Conservation (phyloP, 176 grass and related monocot genomes). For the Oryza glumipatula region DNA sequence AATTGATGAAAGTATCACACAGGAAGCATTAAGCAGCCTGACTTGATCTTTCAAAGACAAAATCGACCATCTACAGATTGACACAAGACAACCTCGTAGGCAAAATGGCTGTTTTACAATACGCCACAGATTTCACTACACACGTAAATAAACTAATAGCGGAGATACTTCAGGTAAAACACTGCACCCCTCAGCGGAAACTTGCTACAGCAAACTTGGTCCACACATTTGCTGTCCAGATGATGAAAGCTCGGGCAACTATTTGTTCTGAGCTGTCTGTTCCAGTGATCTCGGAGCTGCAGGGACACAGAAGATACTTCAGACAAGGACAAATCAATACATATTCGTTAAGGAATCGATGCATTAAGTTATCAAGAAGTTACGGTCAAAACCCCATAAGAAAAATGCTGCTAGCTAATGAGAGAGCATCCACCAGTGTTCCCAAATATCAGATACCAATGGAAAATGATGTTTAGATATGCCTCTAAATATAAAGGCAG, state of each 20-base stretch:
- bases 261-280: conserved; percentile 39
- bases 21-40: neutral
- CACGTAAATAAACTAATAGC: conserved; percentile 32
- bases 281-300: conserved; percentile 47
- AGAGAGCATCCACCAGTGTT: neutral
- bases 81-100: conserved; percentile 29
- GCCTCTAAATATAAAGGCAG: neutral
- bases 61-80: conserved; percentile 47
- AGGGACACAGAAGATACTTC: conserved; percentile 25
- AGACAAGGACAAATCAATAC: neutral
- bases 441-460: neutral
- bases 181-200: conserved; percentile 9
- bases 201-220: conserved; percentile 11
- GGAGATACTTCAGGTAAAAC: conserved; percentile 24
- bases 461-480: neutral
- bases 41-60: conserved; percentile 29
- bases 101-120: conserved; percentile 56
- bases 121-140: conserved; percentile 42
- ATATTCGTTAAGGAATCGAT: neutral
- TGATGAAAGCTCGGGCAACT: neutral
- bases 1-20: conserved; percentile 32
- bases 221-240: neutral
- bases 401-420: neutral
- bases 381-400: neutral
- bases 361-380: neutral